A percentile compares a stretch with the other conserved stretches of the same genome.
Conservation (phyloP, 495 filamentous ascomycete genomes). For the Penicillium dipodomyicola region DNA sequence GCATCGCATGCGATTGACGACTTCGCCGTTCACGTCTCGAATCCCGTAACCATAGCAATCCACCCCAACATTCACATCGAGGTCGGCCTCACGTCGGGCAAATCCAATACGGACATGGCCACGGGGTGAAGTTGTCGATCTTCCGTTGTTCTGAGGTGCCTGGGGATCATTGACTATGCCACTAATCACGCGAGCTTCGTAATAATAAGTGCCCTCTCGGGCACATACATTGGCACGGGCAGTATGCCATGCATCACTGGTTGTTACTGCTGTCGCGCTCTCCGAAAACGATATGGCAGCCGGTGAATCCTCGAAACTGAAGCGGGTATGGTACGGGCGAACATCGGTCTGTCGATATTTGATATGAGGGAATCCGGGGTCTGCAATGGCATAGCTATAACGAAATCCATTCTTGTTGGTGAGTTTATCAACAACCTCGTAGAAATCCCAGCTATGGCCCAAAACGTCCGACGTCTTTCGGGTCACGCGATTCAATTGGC, state of each 20-base stretch:
- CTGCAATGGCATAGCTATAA: conserved; percentile 88
- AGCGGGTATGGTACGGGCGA: conserved; percentile 71
- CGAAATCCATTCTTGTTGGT: conserved; percentile 89
- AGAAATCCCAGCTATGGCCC: conserved; percentile 44
- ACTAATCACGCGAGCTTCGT: conserved; percentile 84
- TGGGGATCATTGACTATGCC: conserved; percentile 49
- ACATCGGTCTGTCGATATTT: conserved; percentile 88
- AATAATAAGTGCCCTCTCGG: conserved; percentile 89
- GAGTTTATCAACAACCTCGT: conserved; percentile 59
- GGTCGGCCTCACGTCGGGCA: conserved; percentile 81
- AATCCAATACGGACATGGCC: conserved; percentile 90
- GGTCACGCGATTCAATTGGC: conserved; percentile 42
- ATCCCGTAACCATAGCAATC: conserved; percentile 97
- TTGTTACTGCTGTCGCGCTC: conserved; percentile 44
- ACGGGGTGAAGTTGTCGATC: conserved; percentile 37
- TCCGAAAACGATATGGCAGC: conserved; percentile 55
- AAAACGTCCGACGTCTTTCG: conserved; percentile 36
- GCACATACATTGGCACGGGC: conserved; percentile 82
- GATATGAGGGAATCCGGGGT: conserved; percentile 78
- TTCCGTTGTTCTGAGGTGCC: conserved; percentile 32
- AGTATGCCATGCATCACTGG: conserved; percentile 46
- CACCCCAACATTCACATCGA: conserved; percentile 91
- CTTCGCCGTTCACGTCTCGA: conserved; percentile 83
- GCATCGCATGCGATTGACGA: conserved; percentile 88
- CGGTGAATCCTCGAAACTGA: conserved; percentile 90